phyloP scores from a whole-genome alignment of 495 filamentous ascomycete species.

The Gamarada debralockiae region DNA sequence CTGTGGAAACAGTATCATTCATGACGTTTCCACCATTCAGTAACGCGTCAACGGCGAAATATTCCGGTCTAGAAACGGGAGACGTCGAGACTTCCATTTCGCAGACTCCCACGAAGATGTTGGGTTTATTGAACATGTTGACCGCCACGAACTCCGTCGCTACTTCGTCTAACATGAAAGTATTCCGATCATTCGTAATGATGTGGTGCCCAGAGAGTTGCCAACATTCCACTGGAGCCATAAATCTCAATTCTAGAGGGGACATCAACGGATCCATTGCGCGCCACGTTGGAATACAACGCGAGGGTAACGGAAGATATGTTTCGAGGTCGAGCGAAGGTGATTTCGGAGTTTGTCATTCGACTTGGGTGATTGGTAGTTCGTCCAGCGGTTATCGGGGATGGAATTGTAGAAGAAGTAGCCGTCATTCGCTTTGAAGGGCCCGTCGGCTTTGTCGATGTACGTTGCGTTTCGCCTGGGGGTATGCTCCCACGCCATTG shows the following conservation, averaged over 20 bases:
- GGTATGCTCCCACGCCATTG: slow-evolving; percentile 22
- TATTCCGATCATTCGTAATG: slow-evolving; percentile 36
- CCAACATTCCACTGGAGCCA: slow-evolving; percentile 27
- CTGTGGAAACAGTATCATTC: slow-evolving; percentile 25
- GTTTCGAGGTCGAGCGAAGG: slow-evolving; percentile 35
- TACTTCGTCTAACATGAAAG: slow-evolving; percentile 28
- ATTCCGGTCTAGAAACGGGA: slow-evolving; percentile 19
- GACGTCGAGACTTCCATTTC: slow-evolving; percentile 37
- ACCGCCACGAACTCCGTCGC: slow-evolving; percentile 30
- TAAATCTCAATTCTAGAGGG: slow-evolving; percentile 33
- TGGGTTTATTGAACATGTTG: slow-evolving; percentile 27
- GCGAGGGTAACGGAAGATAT: slow-evolving; percentile 37
- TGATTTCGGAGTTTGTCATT: slow-evolving; percentile 37
- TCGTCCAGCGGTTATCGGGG: slow-evolving; percentile 43
- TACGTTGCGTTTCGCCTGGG: slow-evolving; percentile 30
- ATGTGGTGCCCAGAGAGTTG: slow-evolving; percentile 25
- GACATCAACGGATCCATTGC: no score
- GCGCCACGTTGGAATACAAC: slow-evolving; percentile 32
- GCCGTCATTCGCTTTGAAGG: slow-evolving; percentile 41
- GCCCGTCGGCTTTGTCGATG: no score
- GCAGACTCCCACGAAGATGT: slow-evolving; percentile 30
- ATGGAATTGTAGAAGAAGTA: slow-evolving; percentile 38
- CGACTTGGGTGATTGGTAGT: slow-evolving; percentile 31
- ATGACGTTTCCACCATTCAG: slow-evolving; percentile 26
- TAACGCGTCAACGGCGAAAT: slow-evolving; percentile 31